Base-by-base conservation (phyloP, 2,329 filamentous ascomycete species). In the Clarireedia hainanense region DNA sequence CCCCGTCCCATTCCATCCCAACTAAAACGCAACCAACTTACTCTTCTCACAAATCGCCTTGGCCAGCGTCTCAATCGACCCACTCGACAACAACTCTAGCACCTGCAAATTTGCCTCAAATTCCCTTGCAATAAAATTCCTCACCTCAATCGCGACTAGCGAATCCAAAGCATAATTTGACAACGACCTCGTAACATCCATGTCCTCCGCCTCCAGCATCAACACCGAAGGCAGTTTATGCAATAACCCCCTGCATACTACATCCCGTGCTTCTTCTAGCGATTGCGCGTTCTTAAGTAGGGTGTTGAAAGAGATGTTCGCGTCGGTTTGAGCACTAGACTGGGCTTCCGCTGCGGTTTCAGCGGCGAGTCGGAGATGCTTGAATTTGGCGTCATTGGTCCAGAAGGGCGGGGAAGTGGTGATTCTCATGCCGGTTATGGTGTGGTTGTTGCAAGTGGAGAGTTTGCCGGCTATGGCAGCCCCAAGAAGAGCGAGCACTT, bases 371-470 rank as follows among this genome's bases (percentile, higher is more conserved):
- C 62, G 61, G 1, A 82, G 71, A 34, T 74, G 70, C 55, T 75
- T 74, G 68, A 81, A 81, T 64, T 79, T 81, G 52, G 75, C 76
- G 49, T 83, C 80, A 2, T 72, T 65, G 3, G 74, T 74, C 74
- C 79, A 83, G 69, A 80, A 82, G 0, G 77, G 78, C 10, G 56
- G 68, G 3, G 68, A 68, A 5, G 72, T 71, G 23, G 72, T 75
- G 58, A 81, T 75, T 53, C 74, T 72, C 65, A 82, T 74, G 2
- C 80, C 80, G 0, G 79, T 81, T 58, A 82, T 78, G 39, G 73
- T 74, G 62, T 82, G 79, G 43, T 69, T 72, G 55, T 75, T 73
- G 65, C 76, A 80, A 0, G 71, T 67, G 0, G 65, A 65, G 4
- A 79, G 62, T 27, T 72, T 69, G 1, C 77, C 78, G 5, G 67